Evolutionary conservation across 106 monocot genomes (phyloP), one percentile per base, ranked within the genome.

Genomic region (Chionographis japonica): DNA sequence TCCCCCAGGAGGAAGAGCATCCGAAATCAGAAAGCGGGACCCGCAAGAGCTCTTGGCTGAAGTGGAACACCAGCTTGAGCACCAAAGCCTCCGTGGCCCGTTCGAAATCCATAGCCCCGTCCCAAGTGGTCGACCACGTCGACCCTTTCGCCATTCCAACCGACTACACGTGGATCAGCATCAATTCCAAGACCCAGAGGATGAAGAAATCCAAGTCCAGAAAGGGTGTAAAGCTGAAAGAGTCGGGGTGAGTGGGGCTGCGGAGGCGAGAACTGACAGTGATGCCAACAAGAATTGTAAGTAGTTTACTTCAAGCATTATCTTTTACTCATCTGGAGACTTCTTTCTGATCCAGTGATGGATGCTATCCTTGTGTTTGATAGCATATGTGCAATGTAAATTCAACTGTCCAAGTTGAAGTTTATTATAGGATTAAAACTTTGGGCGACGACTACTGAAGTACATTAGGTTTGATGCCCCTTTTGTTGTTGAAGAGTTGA

Each of bases 71-170:
- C 68, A 67, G n/a, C 41, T 61, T 71, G 10, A 35, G 63, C 36
- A 18, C 68, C 37, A 83, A 83, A 59, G 58, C 74, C n/a, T 62
- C 78, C 27, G 35, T 55, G 12, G 20, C 69, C 14, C 46, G 76
- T 59, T 68, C 85, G 37, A 88, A 85, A 62, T 80, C 85, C 14
- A 62, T 77, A 1, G 86, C 68, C 49, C 68, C 83, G 0, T 80
- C 85, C 12, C 79, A 80, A 70, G 52, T 67, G 4, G 63, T 58
- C 7, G 78, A 88, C 54, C 61, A 74, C 51, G 63, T 72, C 2
- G 89, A 93, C 39, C 83, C 93, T 0, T 93, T 93, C 37, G 51
- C 74, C 6, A 86, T 93, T 52, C 93, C 93, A 4, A 67, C 43
- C 3, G 81, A 89, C 53, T 93, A 86, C 68, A 73, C 71, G 17